Conservation (phyloP, 225 moss, liverwort and hornwort species). For the Sphagnum tenellum region DNA sequence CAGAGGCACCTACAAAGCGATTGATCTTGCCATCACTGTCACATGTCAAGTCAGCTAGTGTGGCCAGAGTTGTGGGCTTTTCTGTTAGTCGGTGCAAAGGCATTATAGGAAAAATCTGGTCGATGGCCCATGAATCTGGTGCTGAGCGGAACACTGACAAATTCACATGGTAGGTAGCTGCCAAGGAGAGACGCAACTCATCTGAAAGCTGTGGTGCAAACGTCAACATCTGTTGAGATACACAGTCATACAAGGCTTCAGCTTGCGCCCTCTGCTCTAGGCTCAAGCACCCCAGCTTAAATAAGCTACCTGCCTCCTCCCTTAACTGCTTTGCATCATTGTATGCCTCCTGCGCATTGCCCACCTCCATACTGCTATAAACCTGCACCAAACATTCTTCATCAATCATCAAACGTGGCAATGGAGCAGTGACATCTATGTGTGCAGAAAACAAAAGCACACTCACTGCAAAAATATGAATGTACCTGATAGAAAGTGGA, state of each 20-base stretch:
- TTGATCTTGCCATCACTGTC: slow-evolving; percentile 87
- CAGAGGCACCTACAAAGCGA: slow-evolving; percentile 49
- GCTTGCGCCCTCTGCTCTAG: slow-evolving; percentile 81
- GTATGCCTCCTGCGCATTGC: slow-evolving; percentile 57
- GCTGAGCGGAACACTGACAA: slow-evolving; percentile 80
- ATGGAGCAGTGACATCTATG: too few relatives aligned
- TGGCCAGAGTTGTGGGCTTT: slow-evolving; percentile 52
- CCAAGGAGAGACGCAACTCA: slow-evolving; percentile 52
- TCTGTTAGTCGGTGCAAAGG: slow-evolving; percentile 70
- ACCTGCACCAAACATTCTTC: slow-evolving; percentile 25
- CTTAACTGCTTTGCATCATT: slow-evolving; percentile 75
- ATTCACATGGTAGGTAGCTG: slow-evolving; percentile 69
- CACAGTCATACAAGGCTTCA: slow-evolving; percentile 62
- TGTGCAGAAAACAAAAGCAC: too few relatives aligned
- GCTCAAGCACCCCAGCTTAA: slow-evolving; percentile 67
- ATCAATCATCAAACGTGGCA: not conserved
- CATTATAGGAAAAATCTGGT: slow-evolving; percentile 66
- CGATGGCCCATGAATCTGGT: slow-evolving; percentile 83
- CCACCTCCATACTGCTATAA: slow-evolving; percentile 38
- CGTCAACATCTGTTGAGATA: slow-evolving; percentile 54
- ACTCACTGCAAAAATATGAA: too few relatives aligned
- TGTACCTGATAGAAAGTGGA: slow-evolving; percentile 61
- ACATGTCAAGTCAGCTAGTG: slow-evolving; percentile 81
- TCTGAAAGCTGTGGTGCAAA: slow-evolving; percentile 44
- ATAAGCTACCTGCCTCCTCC: slow-evolving; percentile 61